These are phyloP conservation scores for Geoglossum glabrum DNA, from an alignment of 495 filamentous ascomycete genomes.

Conservation along the genomic window DNA sequence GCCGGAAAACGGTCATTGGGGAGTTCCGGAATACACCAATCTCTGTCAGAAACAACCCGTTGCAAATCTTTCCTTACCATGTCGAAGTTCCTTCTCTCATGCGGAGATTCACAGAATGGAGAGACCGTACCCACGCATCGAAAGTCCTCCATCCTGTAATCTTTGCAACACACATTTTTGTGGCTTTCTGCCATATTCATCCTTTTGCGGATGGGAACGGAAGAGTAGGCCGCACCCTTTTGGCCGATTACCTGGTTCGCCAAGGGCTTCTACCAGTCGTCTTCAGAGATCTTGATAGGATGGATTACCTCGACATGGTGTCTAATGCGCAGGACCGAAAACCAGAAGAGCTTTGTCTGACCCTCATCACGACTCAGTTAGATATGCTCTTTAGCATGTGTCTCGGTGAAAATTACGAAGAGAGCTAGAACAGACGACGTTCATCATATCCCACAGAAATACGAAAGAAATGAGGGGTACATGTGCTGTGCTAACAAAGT, in stretches of 20 bases:
- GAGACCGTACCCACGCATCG: slow-evolving; percentile 1
- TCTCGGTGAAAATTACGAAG: no score
- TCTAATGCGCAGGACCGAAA: slow-evolving; percentile 5
- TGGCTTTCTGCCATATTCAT: slow-evolving; percentile 5
- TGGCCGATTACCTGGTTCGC: slow-evolving; percentile 10
- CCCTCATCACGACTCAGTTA: slow-evolving; percentile 6
- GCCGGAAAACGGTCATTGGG: neutral
- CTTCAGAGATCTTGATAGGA: slow-evolving; percentile 1
- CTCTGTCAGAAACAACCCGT: slow-evolving; percentile 2
- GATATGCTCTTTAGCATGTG: neutral
- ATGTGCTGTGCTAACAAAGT: no score
- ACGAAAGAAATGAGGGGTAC: no score
- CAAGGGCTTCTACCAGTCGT: slow-evolving; percentile 9
- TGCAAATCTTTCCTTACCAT: slow-evolving; percentile 8
- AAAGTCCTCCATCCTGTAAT: slow-evolving; percentile 7
- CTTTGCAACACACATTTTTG: neutral
- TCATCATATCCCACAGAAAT: no score
- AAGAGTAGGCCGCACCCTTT: slow-evolving; percentile 2
- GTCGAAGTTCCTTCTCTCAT: slow-evolving; percentile 8
- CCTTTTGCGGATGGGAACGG: slow-evolving; percentile 9
- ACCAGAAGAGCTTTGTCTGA: slow-evolving; percentile 3
- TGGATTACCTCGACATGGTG: slow-evolving; percentile 7
- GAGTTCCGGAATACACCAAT: slow-evolving; percentile 7
- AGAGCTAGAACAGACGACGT: no score
- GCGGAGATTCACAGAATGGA: slow-evolving; percentile 6